Evolutionary conservation across 2,329 filamentous ascomycete species (phyloP).

Genomic region (Ophiostoma triangulosporum): DNA sequence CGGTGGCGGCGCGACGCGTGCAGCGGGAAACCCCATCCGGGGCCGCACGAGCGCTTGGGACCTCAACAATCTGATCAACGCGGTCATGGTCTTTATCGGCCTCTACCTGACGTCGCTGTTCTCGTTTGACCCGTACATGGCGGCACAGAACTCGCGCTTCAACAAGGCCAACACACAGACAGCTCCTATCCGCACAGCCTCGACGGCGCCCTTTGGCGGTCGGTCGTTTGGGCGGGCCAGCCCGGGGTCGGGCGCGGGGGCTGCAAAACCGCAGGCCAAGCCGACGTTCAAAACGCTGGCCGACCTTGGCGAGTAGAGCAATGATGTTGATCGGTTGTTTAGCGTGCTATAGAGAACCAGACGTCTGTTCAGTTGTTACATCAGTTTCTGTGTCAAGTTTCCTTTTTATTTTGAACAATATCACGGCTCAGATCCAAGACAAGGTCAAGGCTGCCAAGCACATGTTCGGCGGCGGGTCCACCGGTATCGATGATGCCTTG

Average conservation of each 20-base stretch:
- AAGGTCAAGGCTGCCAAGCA: too few species aligned
- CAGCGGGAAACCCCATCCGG: constrained; percentile 3
- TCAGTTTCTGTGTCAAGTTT: too few species aligned
- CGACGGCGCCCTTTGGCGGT: constrained; percentile 2
- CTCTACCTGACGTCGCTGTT: constrained; percentile 50
- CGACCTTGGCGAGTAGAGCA: constrained; percentile 31
- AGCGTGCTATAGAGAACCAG: background rate
- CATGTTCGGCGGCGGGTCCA: too few species aligned
- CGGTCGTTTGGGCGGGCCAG: constrained; percentile 3
- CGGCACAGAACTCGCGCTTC: constrained; percentile 45
- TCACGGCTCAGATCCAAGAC: too few species aligned
- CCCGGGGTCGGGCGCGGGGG: background rate
- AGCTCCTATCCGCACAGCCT: constrained; percentile 1
- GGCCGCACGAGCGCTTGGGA: constrained; percentile 18
- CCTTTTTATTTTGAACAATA: too few species aligned
- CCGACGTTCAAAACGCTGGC: constrained; percentile 39
- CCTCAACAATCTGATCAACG: constrained; percentile 32
- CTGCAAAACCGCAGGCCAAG: constrained; percentile 14
- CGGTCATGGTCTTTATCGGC: constrained; percentile 41
- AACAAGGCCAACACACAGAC: constrained; percentile 39
- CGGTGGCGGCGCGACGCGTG: constrained; percentile 7
- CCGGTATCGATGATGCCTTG: too few species aligned
- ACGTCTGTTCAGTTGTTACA: too few species aligned
- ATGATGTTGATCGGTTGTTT: too few species aligned
- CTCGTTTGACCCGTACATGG: constrained; percentile 45